Evolutionary conservation across 2,329 filamentous ascomycete species (phyloP), one percentile per base, ranked within the genome.

Genomic region (Beauveria caledonica): DNA sequence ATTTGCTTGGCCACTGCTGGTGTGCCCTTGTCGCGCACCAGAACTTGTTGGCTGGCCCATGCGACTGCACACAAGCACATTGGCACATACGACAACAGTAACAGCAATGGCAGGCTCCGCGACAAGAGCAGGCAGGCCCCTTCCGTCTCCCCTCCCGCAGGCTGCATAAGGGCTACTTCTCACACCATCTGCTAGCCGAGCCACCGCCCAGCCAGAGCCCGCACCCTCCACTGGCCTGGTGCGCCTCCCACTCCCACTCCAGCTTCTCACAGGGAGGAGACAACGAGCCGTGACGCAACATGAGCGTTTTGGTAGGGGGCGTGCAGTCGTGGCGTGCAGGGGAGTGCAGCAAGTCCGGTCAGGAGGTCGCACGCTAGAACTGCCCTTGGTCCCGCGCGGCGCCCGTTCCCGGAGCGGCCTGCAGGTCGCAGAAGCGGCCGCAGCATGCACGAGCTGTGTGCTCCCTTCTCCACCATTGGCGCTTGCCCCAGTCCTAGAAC

Each of bases 391-490:
- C 67, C 66, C 69, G 69, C 63, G 63, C 66, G 63, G 65, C 70
- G 69, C 70, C 69, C 70, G 67, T 69, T 70, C 67, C 70, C 71
- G 71, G 67, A 51, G 44, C 62, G 60, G 52, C 62, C 65, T 66
- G 68, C 67, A 69, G 71, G 72, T 68, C 70, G 71, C 71, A 74
- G 71, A 72, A 66, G 62, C 66, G 72, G 72, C 72, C 72, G 72
- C 72, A 74, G 72, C 62, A 70, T 68, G 70, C 71, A 72, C 66
- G 61, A 68, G 65, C 67, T 65, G 63, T 68, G 68, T 70, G 69
- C 64, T 62, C 56, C 48, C 13, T 45, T 52, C 57, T 53, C 57
- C 57, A 59, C 57, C 49, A 39, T 36, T 63, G 62, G 62, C 53
- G 53, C 42, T 55, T 58, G 46, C 29, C 42, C 40, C 45, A 58